Evolutionary conservation across 805 yeast genomes (phyloP).

Genomic region (Jamesozyma rosinii): DNA sequence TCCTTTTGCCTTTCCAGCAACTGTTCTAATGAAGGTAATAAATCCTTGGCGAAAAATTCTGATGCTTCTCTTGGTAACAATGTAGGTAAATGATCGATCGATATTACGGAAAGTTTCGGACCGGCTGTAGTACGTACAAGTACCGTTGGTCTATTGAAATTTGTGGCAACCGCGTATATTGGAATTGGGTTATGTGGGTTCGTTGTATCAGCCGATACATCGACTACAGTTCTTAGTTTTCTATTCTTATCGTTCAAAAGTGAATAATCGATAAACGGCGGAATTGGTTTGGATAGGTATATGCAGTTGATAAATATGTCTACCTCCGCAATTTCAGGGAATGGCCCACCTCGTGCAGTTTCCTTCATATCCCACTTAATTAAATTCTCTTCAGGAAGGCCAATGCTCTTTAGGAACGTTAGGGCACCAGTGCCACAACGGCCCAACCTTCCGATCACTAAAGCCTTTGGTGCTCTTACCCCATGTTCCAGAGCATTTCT

Average conservation of each 20-base stretch:
- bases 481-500: slow-evolving; percentile 50
- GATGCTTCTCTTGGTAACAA: slow-evolving; percentile 95
- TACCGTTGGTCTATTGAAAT: slow-evolving; percentile 85
- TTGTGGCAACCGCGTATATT: slow-evolving; percentile 82
- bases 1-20: slow-evolving; percentile 74
- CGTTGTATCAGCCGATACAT: slow-evolving; percentile 97
- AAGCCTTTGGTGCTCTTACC: slow-evolving; percentile 63
- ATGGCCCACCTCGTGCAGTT: slow-evolving; percentile 96
- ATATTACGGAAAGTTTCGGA: slow-evolving; percentile 81
- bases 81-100: slow-evolving; percentile 94
- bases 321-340: slow-evolving; percentile 74
- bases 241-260: slow-evolving; percentile 58
- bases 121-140: slow-evolving; percentile 68
- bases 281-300: slow-evolving; percentile 84
- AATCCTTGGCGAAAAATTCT: slow-evolving; percentile 78
- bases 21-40: slow-evolving; percentile 80
- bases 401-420: slow-evolving; percentile 70
- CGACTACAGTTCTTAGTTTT: slow-evolving; percentile 84
- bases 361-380: slow-evolving; percentile 95
- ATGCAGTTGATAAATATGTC: slow-evolving; percentile 95
- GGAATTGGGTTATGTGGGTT: slow-evolving; percentile 98
- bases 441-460: slow-evolving; percentile 95
- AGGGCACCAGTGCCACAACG: slow-evolving; percentile 98
- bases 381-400: slow-evolving; percentile 78
- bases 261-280: slow-evolving; percentile 76